Percentiles rank a stretch among this genome's conserved stretches.
These are phyloP conservation scores for Parietaria judaica DNA, from an alignment of 306 rosid species.

Conservation along the genomic window DNA sequence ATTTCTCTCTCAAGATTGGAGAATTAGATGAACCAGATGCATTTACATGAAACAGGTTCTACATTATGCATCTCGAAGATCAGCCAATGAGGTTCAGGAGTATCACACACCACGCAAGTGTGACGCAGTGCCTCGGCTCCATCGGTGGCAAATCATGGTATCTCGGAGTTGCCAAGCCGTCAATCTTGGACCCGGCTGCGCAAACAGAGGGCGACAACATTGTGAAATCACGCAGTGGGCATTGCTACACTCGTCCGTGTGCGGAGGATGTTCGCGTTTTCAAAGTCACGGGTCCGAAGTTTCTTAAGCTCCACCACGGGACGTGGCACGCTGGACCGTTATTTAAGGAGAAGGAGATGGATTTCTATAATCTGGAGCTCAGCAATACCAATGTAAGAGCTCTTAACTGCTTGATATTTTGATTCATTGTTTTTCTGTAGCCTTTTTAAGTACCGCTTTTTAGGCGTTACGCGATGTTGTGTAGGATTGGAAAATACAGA, in stretches of 20 bases:
- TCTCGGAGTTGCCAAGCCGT: constrained; percentile 77
- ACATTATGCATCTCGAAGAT: constrained; percentile 57
- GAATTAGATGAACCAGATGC: no score
- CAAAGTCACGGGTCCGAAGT: constrained; percentile 61
- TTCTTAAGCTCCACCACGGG: constrained; percentile 68
- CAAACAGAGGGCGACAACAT: constrained; percentile 18
- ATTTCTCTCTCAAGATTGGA: no score
- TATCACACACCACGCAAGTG: constrained; percentile 77
- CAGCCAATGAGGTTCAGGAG: constrained; percentile 41
- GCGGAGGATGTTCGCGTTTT: constrained; percentile 52
- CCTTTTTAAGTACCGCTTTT: background rate
- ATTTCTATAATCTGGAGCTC: constrained; percentile 69
- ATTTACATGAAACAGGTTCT: constrained; percentile 31
- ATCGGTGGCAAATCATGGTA: constrained; percentile 75
- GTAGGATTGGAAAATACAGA: no score
- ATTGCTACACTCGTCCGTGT: constrained; percentile 54
- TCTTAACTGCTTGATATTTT: background rate
- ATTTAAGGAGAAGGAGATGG: constrained; percentile 44
- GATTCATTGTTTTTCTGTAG: background rate
- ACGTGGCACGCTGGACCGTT: constrained; percentile 98
- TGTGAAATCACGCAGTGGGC: constrained; percentile 41
- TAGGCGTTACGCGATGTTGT: background rate
- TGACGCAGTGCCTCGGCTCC: constrained; percentile 89
- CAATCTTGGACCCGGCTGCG: constrained; percentile 39
- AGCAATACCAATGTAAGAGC: constrained; percentile 53